Conservation (phyloP, 805 yeast genomes). For the Kluyveromyces siamensis region DNA sequence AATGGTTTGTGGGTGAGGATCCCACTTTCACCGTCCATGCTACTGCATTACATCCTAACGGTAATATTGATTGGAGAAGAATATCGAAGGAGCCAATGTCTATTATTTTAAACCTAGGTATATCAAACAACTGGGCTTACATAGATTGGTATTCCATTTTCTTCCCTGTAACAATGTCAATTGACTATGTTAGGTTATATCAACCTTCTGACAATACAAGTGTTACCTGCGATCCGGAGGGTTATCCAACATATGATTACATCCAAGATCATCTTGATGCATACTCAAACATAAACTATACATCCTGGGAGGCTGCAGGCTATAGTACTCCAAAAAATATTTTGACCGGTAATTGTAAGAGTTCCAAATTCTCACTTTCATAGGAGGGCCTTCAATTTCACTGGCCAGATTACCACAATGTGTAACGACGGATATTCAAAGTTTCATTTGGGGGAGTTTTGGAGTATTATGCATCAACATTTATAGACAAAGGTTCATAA, state of each 20-base stretch:
- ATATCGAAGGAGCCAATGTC: conserved; percentile 92
- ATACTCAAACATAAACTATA: conserved; percentile 58
- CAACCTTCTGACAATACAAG: conserved; percentile 62
- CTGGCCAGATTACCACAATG: neutral
- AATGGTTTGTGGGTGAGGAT: conserved; percentile 77
- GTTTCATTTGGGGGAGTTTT: neutral
- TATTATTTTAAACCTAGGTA: conserved; percentile 75
- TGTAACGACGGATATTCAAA: neutral
- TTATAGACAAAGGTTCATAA: neutral
- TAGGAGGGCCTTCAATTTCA: too few relatives aligned
- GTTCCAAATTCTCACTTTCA: conserved; percentile 18
- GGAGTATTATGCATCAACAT: neutral
- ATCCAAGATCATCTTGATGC: conserved; percentile 62
- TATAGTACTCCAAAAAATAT: conserved; percentile 57
- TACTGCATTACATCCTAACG: conserved; percentile 76
- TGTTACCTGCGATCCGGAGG: conserved; percentile 79
- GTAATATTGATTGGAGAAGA: conserved; percentile 77
- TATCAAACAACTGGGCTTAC: conserved; percentile 88
- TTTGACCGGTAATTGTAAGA: conserved; percentile 43
- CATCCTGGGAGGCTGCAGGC: conserved; percentile 72
- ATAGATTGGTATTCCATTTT: conserved; percentile 77
- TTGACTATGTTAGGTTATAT: conserved; percentile 87
- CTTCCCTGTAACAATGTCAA: conserved; percentile 69
- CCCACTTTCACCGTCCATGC: conserved; percentile 72
- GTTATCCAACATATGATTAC: conserved; percentile 78